A percentile compares a stretch with the other conserved stretches of the same genome.
These are phyloP conservation scores for Hordeum vulgare DNA, from an alignment of 176 grass and related monocot genomes.

Conservation along the genomic window MorexV3_pseudomolecules_assembly NC_058522.1:550199105-550199604, in stretches of 20 bases:
- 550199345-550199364: background rate
- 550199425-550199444: background rate
- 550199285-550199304: background rate
- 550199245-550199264: background rate
- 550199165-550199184: no score
- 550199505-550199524: conserved; percentile 3
- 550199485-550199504: conserved; percentile 26
- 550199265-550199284: background rate
- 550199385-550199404: background rate
- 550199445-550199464: background rate
- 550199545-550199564: background rate
- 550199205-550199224: no score
- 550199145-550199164: no score
- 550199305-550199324: background rate
- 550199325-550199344: conserved; percentile 21
- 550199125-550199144: no score
- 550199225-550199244: background rate
- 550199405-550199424: background rate
- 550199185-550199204: no score
- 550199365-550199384: background rate
- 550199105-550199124: no score
- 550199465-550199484: background rate
- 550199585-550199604: background rate
- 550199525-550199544: background rate
- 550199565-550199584: background rate